phyloP scores from a whole-genome alignment of 768 basidiomycete species.

The Exidia glandulosa region DNA sequence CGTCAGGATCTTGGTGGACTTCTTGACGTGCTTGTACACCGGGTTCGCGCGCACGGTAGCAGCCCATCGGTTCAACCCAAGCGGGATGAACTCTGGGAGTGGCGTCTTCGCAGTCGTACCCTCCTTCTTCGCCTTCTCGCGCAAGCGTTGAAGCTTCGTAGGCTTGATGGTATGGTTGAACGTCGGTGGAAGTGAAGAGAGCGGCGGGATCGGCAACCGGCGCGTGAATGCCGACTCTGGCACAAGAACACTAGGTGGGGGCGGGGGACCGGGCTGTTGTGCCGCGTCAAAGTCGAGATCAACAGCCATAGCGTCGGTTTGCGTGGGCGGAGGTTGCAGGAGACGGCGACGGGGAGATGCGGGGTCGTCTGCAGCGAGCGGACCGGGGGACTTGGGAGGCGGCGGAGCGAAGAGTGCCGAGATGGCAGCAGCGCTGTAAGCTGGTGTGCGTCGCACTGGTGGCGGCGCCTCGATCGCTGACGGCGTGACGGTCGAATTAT shows the following conservation, averaged over 20 bases:
- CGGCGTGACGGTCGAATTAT: not conserved
- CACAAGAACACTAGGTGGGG: not conserved
- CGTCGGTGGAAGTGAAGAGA: constrained; percentile 41
- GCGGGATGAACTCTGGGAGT: constrained; percentile 14
- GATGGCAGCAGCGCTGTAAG: not conserved
- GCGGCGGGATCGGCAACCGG: not conserved
- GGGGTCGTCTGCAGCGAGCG: not conserved
- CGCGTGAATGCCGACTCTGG: not conserved
- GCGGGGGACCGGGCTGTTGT: not conserved
- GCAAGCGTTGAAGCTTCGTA: constrained; percentile 36
- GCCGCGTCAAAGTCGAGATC: not conserved
- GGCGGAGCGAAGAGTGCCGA: not conserved
- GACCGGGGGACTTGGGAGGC: not conserved
- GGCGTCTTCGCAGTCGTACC: constrained; percentile 31
- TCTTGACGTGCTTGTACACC: constrained; percentile 53
- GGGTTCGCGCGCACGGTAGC: constrained; percentile 68
- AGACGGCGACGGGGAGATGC: not conserved
- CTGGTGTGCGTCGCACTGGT: not conserved
- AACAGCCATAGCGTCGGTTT: not conserved
- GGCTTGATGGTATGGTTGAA: constrained; percentile 39
- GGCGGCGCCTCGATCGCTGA: not conserved
- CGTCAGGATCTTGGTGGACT: constrained; percentile 65
- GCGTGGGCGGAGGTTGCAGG: not conserved
- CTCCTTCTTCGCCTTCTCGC: constrained; percentile 37
- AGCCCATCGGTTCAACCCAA: constrained; percentile 59